phyloP scores from a whole-genome alignment of 306 rosid genomes.

The Pterocarpus macrocarpus region DNA sequence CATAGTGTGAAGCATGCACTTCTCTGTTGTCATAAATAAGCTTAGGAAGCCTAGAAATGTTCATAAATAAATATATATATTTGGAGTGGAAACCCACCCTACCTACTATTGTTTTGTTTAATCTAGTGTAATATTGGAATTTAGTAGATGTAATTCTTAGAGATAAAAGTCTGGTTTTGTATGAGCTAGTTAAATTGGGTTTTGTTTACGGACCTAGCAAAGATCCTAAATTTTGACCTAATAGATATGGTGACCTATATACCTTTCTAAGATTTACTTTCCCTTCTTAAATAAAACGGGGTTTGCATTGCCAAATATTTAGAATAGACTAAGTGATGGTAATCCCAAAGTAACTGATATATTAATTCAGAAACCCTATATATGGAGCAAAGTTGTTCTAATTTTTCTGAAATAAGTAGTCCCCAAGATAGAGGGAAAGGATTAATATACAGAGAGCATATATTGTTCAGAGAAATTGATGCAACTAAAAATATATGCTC shows the following conservation, averaged over 20 bases:
- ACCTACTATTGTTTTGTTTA: conserved; percentile 49
- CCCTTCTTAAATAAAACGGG: conserved; percentile 41
- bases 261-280: conserved; percentile 42
- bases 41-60: conserved; percentile 75
- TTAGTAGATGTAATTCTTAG: conserved; percentile 50
- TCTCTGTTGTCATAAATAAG: conserved; percentile 54
- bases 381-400: conserved; percentile 25
- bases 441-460: neutral
- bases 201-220: conserved; percentile 44
- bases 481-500: neutral
- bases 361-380: conserved; percentile 45
- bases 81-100: conserved; percentile 53
- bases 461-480: conserved; percentile 10
- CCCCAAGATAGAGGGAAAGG: conserved; percentile 11
- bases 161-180: conserved; percentile 48
- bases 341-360: conserved; percentile 43
- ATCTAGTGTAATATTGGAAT: conserved; percentile 51
- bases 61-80: conserved; percentile 20
- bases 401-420: conserved; percentile 12
- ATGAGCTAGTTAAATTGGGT: conserved; percentile 29
- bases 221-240: conserved; percentile 56
- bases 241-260: conserved; percentile 37
- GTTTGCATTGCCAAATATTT: conserved; percentile 30
- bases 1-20: conserved; percentile 52
- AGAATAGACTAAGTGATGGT: conserved; percentile 34